A percentile compares a stretch with the other conserved stretches of the same genome.
These are phyloP conservation scores for Cetraspora pellucida DNA, from an alignment of 192 early-diverging fungal genomes.

Conservation along the genomic window DNA sequence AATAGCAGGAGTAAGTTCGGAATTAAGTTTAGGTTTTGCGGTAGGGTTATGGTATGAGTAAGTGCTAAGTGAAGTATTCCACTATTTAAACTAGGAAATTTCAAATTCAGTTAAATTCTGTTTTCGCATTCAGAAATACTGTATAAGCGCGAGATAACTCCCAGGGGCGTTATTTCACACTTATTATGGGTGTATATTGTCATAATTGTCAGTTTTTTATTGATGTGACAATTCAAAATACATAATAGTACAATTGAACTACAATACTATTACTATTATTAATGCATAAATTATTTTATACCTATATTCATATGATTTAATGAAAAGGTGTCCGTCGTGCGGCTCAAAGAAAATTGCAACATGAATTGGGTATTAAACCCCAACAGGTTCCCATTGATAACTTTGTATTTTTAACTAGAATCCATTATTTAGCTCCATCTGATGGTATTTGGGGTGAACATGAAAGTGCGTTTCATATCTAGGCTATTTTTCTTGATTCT, in stretches of 20 bases:
- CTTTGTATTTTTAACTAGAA: constrained; percentile 89
- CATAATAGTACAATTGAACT: no score
- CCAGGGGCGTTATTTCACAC: no score
- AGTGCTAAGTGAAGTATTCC: no score
- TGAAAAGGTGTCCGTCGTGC: constrained; percentile 77
- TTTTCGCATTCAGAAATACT: no score
- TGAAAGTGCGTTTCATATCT: constrained; percentile 56
- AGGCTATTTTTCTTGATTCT: background rate
- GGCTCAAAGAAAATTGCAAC: constrained; percentile 91
- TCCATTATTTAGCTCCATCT: constrained; percentile 95
- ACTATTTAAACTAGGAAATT: no score
- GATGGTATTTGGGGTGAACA: constrained; percentile 99
- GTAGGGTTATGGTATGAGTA: no score
- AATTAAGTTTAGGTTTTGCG: no score
- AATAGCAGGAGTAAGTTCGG: background rate
- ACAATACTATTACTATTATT: background rate
- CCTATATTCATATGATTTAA: background rate
- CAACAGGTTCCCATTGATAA: constrained; percentile 80
- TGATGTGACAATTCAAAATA: no score
- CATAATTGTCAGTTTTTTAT: no score
- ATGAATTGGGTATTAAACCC: constrained; percentile 89
- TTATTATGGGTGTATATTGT: no score
- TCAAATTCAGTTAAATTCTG: no score
- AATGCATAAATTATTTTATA: background rate
- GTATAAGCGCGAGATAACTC: no score